Percentiles rank a stretch among this genome's conserved stretches.
Conservation (phyloP, 345 rosid species). For the Noccaea caerulescens region DNA sequence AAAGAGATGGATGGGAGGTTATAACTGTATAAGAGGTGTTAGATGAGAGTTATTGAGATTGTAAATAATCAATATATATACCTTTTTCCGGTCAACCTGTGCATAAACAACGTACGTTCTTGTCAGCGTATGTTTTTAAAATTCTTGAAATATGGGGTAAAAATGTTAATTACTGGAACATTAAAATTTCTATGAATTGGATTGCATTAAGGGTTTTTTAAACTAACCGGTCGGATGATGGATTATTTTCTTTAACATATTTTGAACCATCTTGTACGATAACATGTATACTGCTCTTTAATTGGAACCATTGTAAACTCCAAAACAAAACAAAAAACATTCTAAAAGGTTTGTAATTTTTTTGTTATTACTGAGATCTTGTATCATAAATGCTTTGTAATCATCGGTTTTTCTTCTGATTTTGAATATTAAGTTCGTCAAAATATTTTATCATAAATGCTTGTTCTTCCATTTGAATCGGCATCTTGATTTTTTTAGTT, state of each 20-base stretch:
- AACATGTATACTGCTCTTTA: no score
- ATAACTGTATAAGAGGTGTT: not conserved
- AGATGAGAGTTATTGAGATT: slow-evolving; percentile 20
- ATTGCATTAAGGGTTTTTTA: slow-evolving; percentile 16
- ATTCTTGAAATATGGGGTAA: slow-evolving; percentile 21
- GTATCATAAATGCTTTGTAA: not conserved
- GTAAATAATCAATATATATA: slow-evolving; percentile 28
- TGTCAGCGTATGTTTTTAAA: slow-evolving; percentile 41
- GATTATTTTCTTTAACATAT: not conserved
- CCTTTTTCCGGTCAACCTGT: slow-evolving; percentile 36
- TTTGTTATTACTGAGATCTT: not conserved
- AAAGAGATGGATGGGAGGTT: slow-evolving; percentile 2
- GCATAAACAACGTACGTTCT: slow-evolving; percentile 47
- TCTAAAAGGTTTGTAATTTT: not conserved
- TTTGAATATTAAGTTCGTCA: not conserved
- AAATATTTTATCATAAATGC: slow-evolving; percentile 7
- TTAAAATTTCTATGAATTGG: slow-evolving; percentile 17
- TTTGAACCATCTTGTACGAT: not conserved
- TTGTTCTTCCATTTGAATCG: not conserved
- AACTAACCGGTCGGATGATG: slow-evolving; percentile 9
- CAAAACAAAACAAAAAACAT: not conserved
- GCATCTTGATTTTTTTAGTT: not conserved
- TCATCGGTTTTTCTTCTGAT: not conserved
- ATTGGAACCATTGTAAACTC: not conserved
- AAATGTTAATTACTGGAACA: not conserved